Conservation (phyloP, 345 rosid genomes). For the Rhizophora mangle region DNA sequence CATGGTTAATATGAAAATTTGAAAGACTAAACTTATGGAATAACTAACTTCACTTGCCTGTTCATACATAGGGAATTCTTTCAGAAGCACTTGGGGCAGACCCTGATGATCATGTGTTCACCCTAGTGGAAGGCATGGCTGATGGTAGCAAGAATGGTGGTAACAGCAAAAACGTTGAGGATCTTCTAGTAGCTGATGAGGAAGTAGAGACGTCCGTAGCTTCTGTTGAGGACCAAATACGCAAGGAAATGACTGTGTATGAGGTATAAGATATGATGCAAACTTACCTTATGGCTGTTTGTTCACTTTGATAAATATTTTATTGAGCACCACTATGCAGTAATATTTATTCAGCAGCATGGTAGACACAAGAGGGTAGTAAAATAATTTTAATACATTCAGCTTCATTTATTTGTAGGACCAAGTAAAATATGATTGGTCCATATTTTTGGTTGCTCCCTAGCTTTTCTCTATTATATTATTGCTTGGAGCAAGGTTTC, state of each 20-base stretch:
- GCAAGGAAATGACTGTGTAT: conserved; percentile 85
- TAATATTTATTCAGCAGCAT: too few relatives aligned
- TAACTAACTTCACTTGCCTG: conserved; percentile 6
- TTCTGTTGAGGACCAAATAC: conserved; percentile 82
- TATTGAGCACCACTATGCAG: too few relatives aligned
- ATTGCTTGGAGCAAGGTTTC: background rate
- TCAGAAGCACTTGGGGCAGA: conserved; percentile 57
- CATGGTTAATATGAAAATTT: conserved; percentile 2
- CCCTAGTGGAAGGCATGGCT: conserved; percentile 58
- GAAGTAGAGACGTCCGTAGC: conserved; percentile 73
- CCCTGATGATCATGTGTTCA: conserved; percentile 48
- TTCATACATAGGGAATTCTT: conserved; percentile 65
- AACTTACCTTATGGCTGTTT: background rate
- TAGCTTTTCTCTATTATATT: too few relatives aligned
- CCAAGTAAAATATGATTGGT: background rate
- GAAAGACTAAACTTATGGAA: conserved; percentile 1
- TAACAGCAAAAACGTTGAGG: conserved; percentile 45
- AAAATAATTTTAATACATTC: too few relatives aligned
- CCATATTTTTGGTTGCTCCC: too few relatives aligned
- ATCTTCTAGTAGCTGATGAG: conserved; percentile 70
- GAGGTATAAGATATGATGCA: conserved; percentile 51
- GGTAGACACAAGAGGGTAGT: too few relatives aligned
- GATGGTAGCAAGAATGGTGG: conserved; percentile 56
- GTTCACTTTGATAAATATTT: background rate
- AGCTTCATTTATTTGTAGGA: too few relatives aligned